Conservation (phyloP, 148 eudicot genomes). For the Talinum fruticosum region DNA sequence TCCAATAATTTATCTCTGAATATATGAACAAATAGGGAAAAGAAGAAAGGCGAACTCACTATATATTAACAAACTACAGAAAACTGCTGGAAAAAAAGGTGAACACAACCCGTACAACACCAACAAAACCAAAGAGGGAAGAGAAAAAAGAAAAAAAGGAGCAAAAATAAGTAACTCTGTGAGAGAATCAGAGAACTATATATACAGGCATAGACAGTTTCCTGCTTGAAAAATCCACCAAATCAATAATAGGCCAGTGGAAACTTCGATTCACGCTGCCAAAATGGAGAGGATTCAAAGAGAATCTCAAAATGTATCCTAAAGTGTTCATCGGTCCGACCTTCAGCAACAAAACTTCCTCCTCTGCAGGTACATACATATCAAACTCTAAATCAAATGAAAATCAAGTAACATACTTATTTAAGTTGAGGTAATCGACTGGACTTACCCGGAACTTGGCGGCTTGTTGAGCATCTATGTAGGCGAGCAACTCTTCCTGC, state of each 20-base stretch:
- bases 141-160: background rate
- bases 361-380: slow-evolving; percentile 15
- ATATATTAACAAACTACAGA: background rate
- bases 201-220: background rate
- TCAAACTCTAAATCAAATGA: background rate
- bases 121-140: background rate
- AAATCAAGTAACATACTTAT: background rate
- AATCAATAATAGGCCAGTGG: background rate
- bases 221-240: background rate
- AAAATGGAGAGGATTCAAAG: background rate
- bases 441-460: slow-evolving; percentile 41
- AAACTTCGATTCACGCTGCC: background rate
- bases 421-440: background rate
- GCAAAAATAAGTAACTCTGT: background rate
- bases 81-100: background rate
- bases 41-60: background rate
- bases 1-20: no score
- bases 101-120: background rate
- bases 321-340: background rate
- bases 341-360: slow-evolving; percentile 26
- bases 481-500: slow-evolving; percentile 76
- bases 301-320: background rate
- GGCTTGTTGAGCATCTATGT: slow-evolving; percentile 50
- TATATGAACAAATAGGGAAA: no score
- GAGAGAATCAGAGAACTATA: background rate